Conservation (phyloP, 805 yeast genomes). For the Candida jianshihensis region DNA sequence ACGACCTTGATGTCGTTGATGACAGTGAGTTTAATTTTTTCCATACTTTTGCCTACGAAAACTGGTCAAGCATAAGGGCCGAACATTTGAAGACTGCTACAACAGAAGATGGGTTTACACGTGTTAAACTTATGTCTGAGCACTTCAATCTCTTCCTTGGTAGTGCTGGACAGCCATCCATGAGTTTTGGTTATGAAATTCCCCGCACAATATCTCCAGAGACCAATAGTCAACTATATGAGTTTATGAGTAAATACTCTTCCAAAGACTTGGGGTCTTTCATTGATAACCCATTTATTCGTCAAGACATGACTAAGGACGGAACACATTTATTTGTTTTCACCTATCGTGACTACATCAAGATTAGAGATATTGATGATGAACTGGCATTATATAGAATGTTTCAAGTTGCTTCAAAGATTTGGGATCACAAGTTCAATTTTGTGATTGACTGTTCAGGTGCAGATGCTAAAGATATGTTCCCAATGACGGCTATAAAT, state of each 20-base stretch:
- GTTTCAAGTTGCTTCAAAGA: constrained; percentile 57
- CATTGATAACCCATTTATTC: constrained; percentile 40
- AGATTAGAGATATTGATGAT: constrained; percentile 29
- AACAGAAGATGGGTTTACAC: constrained; percentile 15
- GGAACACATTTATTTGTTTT: constrained; percentile 65
- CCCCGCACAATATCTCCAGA: constrained; percentile 46
- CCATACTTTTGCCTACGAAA: constrained; percentile 44
- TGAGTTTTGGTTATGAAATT: constrained; percentile 48
- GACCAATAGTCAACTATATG: constrained; percentile 48
- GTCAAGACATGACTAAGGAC: constrained; percentile 61
- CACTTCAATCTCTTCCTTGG: constrained; percentile 41
- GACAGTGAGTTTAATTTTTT: constrained; percentile 30
- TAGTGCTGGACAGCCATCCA: constrained; percentile 52
- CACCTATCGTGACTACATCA: constrained; percentile 34
- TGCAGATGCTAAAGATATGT: constrained; percentile 27
- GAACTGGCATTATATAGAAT: constrained; percentile 53
- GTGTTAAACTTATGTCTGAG: constrained; percentile 25
- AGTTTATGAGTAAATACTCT: constrained; percentile 66
- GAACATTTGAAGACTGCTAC: constrained; percentile 13
- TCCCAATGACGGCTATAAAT: constrained; percentile 26
- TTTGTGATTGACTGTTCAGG: constrained; percentile 67
- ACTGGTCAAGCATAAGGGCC: constrained; percentile 35
- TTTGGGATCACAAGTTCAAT: constrained; percentile 64
- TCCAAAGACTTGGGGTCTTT: constrained; percentile 42
- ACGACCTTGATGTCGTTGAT: constrained; percentile 14